Percentiles rank a stretch among this genome's conserved stretches.
These are phyloP conservation scores for Collybia mongolica DNA, from an alignment of 768 basidiomycete species.

Conservation along the genomic window DNA sequence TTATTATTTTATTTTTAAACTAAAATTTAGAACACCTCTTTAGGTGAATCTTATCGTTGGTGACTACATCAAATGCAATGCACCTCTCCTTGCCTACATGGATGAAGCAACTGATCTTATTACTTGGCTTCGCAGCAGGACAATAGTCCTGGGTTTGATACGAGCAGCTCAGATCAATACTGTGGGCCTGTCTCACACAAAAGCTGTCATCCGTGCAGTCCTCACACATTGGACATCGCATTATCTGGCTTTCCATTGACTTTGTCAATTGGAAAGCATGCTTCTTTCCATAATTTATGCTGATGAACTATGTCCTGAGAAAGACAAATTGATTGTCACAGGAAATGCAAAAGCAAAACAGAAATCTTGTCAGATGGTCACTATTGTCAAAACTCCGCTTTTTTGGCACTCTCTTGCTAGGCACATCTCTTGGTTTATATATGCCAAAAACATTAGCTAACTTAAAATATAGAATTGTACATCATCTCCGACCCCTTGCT, in stretches of 20 bases:
- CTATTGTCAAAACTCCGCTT: slow-evolving; percentile 20
- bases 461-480: slow-evolving; percentile 18
- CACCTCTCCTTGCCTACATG: slow-evolving; percentile 14
- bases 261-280: slow-evolving; percentile 21
- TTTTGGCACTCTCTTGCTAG: slow-evolving; percentile 30
- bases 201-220: slow-evolving; percentile 27
- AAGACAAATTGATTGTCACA: slow-evolving; percentile 14
- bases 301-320: slow-evolving; percentile 11
- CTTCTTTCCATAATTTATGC: slow-evolving; percentile 17
- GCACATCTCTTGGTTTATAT: slow-evolving; percentile 9
- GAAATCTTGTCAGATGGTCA: slow-evolving; percentile 25
- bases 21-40: background rate
- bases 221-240: slow-evolving; percentile 37
- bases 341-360: slow-evolving; percentile 21
- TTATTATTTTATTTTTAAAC: background rate
- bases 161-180: slow-evolving; percentile 12
- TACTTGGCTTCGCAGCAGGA: slow-evolving; percentile 34
- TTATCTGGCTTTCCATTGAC: slow-evolving; percentile 27
- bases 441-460: too few species aligned
- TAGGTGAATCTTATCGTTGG: slow-evolving; percentile 40
- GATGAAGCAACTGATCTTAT: slow-evolving; percentile 31
- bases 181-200: background rate
- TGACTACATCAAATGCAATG: slow-evolving; percentile 29
- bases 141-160: slow-evolving; percentile 21
- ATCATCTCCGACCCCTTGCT: slow-evolving; percentile 19